These are phyloP conservation scores for Selenicereus undatus DNA, from an alignment of 148 eudicot genomes.

Conservation along the genomic window DNA sequence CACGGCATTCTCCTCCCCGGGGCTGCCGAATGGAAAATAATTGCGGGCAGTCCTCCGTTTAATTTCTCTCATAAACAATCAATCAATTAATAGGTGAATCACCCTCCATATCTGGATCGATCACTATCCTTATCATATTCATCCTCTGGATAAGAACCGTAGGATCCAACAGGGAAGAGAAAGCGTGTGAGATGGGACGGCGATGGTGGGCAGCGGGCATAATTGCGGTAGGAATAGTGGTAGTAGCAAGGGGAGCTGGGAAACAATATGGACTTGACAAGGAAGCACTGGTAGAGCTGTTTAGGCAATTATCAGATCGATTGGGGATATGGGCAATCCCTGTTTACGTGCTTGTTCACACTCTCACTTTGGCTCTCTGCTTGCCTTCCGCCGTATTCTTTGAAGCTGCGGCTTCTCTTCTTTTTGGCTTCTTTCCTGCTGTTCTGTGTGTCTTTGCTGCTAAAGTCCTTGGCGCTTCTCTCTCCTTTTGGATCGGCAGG, in stretches of 20 bases:
- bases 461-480: conserved; percentile 75
- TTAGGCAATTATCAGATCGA: conserved; percentile 40
- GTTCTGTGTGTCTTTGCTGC: conserved; percentile 72
- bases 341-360: conserved; percentile 60
- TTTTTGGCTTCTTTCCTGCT: conserved; percentile 73
- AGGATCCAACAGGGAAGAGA: background rate
- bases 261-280: conserved; percentile 41
- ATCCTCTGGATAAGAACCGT: background rate
- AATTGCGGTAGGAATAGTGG: conserved; percentile 19
- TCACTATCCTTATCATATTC: too few species aligned
- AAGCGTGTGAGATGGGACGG: conserved; percentile 21
- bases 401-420: conserved; percentile 79
- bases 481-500: conserved; percentile 80
- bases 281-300: conserved; percentile 33
- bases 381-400: conserved; percentile 79
- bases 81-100: too few species aligned
- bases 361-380: conserved; percentile 62
- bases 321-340: conserved; percentile 84
- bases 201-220: conserved; percentile 26
- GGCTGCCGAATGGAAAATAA: too few species aligned
- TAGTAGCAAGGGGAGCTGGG: conserved; percentile 23
- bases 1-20: too few species aligned
- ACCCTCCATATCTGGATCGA: too few species aligned
- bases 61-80: too few species aligned
- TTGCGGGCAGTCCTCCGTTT: too few species aligned